Evolutionary conservation across 129 eudicot species (phyloP), one percentile per base, ranked within the genome.

Genomic region (Erigeron canadensis): DNA sequence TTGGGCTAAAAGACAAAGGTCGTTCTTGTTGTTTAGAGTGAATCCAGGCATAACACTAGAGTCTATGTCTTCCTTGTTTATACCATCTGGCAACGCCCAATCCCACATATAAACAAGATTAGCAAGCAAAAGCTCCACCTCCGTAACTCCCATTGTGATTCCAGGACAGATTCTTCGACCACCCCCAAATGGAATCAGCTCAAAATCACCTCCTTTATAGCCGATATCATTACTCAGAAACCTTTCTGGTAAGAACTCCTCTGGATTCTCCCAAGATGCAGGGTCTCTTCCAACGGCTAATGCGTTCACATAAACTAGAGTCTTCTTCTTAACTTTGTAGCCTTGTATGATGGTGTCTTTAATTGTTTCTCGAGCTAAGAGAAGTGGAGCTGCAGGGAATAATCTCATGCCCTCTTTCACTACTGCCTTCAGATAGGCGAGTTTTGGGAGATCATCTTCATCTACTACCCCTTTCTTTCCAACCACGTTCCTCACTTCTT

Each of bases 81-180:
- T 62, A 16, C 48, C 81, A 61, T 47, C 39, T 8, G 76, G 66
- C 45, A 77, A 60, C 1, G 16, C 65, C 76, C 78, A 71, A 46
- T 71, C 79, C 63, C 53, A 72, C 56, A 55, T 56, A 38, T 78
- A 70, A 45, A 78, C 1, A 57, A 79, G 82, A 55, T 79, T 71
- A 28, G 77, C 74, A 72, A 71, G 82, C 0, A 73, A 72, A 71
- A 79, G 78, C 13, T 71, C 74, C 63, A 65, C 74, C 43, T 1
- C 4, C 2, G 12, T 4, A 10, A 43, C 45, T 79, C 82, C 77
- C 73, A 71, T 44, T 39, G 62, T 15, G 7, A 79, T 22, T 37
- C 72, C 77, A 5, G 81, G 81, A 28, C 77, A 78, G 6, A 78
- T 78, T 71, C 77, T 78, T n/a, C 73, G 42, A 16, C 82, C 82